These are phyloP conservation scores for Daedalea quercina DNA, from an alignment of 768 basidiomycete species.

Conservation along the genomic window DNA sequence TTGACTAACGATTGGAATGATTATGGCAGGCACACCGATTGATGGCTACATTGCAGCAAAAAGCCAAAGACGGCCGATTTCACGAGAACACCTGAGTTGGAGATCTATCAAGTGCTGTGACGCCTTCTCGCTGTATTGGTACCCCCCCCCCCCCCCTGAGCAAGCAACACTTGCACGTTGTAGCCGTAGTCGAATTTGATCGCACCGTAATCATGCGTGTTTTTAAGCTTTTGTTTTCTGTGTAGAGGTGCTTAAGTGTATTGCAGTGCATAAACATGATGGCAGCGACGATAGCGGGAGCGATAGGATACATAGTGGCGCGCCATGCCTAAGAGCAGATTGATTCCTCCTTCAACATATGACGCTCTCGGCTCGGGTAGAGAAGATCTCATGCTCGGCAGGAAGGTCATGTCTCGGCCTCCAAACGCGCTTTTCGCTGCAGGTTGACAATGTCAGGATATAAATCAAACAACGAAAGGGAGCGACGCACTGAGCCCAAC, in stretches of 20 bases:
- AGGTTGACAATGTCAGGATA: neutral
- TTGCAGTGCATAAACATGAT: slow-evolving; percentile 20
- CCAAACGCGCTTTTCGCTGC: slow-evolving; percentile 63
- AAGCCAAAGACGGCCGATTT: slow-evolving; percentile 11
- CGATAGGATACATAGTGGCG: slow-evolving; percentile 16
- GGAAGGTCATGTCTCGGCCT: slow-evolving; percentile 39
- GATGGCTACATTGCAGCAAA: slow-evolving; percentile 51
- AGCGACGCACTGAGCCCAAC: slow-evolving; percentile 59
- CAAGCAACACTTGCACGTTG: neutral
- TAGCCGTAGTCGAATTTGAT: slow-evolving; percentile 1
- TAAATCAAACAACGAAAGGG: too few species aligned
- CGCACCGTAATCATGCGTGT: too few species aligned
- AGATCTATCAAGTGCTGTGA: neutral
- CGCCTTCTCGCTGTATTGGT: neutral
- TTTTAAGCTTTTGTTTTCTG: slow-evolving; percentile 24
- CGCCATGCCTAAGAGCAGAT: slow-evolving; percentile 10
- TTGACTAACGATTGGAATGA: neutral
- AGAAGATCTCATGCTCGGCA: too few species aligned
- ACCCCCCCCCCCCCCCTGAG: neutral
- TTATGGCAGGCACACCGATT: slow-evolving; percentile 55
- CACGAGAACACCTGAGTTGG: slow-evolving; percentile 3
- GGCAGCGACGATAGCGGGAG: slow-evolving; percentile 6
- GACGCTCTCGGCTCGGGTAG: slow-evolving; percentile 3
- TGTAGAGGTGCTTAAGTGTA: slow-evolving; percentile 18
- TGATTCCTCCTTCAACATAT: neutral